Conservation (phyloP, 1,284 basidiomycete genomes). For the Mycosarcoma mackinlayi region DNA sequence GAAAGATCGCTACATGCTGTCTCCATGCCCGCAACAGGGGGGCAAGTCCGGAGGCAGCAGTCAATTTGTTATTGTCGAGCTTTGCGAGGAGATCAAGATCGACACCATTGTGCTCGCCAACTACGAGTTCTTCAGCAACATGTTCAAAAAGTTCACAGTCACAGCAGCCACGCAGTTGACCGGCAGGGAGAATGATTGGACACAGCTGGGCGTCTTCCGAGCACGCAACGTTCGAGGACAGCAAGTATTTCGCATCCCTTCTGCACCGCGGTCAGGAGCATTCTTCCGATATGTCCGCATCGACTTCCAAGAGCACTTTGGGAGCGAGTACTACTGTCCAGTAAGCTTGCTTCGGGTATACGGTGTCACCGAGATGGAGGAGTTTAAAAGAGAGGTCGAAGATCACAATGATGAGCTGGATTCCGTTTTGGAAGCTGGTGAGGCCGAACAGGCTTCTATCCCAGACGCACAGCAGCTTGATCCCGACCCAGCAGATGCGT, state of each 20-base stretch:
- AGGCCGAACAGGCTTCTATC: background rate
- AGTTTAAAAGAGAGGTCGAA: slow-evolving; percentile 80
- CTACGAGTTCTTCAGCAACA: slow-evolving; percentile 97
- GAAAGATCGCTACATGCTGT: slow-evolving; percentile 96
- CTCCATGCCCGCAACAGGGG: slow-evolving; percentile 77
- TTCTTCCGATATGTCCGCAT: slow-evolving; percentile 84
- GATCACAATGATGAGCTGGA: slow-evolving; percentile 72
- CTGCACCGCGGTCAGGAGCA: slow-evolving; percentile 32
- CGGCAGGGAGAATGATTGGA: slow-evolving; percentile 76
- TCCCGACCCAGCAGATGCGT: slow-evolving; percentile 1
- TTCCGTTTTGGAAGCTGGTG: slow-evolving; percentile 38
- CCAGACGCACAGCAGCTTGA: background rate
- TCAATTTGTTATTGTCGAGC: slow-evolving; percentile 92
- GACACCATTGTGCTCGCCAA: slow-evolving; percentile 96
- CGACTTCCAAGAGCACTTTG: slow-evolving; percentile 93
- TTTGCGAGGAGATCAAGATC: slow-evolving; percentile 96
- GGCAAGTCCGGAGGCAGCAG: slow-evolving; percentile 25
- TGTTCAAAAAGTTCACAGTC: slow-evolving; percentile 90
- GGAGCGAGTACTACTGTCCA: slow-evolving; percentile 95
- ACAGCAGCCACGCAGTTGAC: slow-evolving; percentile 82
- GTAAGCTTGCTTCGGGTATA: slow-evolving; percentile 92
- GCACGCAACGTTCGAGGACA: slow-evolving; percentile 92
- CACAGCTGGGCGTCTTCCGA: slow-evolving; percentile 76
- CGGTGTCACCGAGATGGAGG: slow-evolving; percentile 94
- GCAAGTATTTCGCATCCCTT: slow-evolving; percentile 71